Base-by-base conservation (phyloP, 257 asterid genomes). In the Solanum tarijense region DNA sequence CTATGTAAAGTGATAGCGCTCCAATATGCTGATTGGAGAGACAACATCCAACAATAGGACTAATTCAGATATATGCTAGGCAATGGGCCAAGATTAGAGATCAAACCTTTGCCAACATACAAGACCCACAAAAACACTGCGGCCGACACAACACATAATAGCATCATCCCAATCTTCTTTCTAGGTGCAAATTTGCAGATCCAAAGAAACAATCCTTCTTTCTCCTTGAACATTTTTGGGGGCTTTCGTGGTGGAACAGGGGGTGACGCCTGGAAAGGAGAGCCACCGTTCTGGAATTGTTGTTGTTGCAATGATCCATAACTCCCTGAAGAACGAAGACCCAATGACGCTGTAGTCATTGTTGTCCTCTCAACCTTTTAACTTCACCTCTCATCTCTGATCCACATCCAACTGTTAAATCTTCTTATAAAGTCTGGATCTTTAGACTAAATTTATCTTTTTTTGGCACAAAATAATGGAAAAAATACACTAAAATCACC, bases 271-370 rank as follows among this genome's bases (percentile, higher is more conserved):
- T 94, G 98, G 86, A 87, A 88, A 62, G 96, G 94, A 87, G 90
- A 89, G n/a, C 91, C 78, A 79, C 92, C 90, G 89, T 91, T 93
- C 91, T 94, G 98, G 74, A 92, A 76, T 86, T 92, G 96, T 75
- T 92, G 90, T 58, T 87, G 92, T 65, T 89, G 98, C 93, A 97
- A 91, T 88, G 99, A 97, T 73, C 99, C 99, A 95, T 95, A 96
- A 93, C 99, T 97, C 88, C 98, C 98, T 21, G 99, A 96, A 90
- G 99, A 87, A 92, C 99, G 96, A 91, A 97, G 95, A 92, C 98
- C 96, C 94, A 96, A 93, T 93, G 99, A 97, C 96, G 94, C 95
- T 83, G 94, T 87, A 90, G 95, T 95, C 99, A 97, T 95, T 92
- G 95, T 89, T 92, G 92, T 88, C 94, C 93, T 88, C 94, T 84